Evolutionary conservation across 345 rosid genomes (phyloP), one percentile per base, ranked within the genome.

Genomic region (Murraya paniculata): DNA sequence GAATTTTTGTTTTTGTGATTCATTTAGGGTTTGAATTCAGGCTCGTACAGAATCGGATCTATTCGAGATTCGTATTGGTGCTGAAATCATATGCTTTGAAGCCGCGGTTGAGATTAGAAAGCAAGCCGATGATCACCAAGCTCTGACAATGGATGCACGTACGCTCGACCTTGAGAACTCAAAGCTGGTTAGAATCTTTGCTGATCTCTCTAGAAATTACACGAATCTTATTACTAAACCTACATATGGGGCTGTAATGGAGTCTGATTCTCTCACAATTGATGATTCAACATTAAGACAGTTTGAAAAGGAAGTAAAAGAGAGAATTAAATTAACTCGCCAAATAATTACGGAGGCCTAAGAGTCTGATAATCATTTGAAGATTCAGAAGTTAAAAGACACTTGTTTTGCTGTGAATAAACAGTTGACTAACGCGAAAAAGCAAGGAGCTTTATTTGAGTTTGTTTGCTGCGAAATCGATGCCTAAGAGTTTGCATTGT

Each of bases 121-220:
- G 81, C 98, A 94, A 86, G 99, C 97, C 10, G 97, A 91, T n/a
- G 98, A 94, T 64, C 98, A 96, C 81, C 88, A 95, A 22, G 79
- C 97, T 25, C 77, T 96, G 55, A 93, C 83, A 0, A 80, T 94
- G 39, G n/a, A n/a, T n/a, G n/a, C n/a, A n/a, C n/a, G n/a, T n/a
- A 95, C 97, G 88, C 92, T 96, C 11, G 94, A 94, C 91, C 97
- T 94, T 13, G 98, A 94, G 89, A 92, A 90, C 81, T 89, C 94
- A 5, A 96, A 90, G 82, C 90, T 92, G 36, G 93, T 94, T 28
- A 88, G 99, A 84, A 76, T 89, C 80, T 94, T 96, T 68, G 97
- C 93, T 0, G 99, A 96, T 89, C 90, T 96, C 10, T 91, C 95
- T 0, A 87, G 94, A 41, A 94, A 92, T 82, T 92, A 87, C 80